Evolutionary conservation across 768 basidiomycete genomes (phyloP).

Genomic region (Mycena maculata): DNA sequence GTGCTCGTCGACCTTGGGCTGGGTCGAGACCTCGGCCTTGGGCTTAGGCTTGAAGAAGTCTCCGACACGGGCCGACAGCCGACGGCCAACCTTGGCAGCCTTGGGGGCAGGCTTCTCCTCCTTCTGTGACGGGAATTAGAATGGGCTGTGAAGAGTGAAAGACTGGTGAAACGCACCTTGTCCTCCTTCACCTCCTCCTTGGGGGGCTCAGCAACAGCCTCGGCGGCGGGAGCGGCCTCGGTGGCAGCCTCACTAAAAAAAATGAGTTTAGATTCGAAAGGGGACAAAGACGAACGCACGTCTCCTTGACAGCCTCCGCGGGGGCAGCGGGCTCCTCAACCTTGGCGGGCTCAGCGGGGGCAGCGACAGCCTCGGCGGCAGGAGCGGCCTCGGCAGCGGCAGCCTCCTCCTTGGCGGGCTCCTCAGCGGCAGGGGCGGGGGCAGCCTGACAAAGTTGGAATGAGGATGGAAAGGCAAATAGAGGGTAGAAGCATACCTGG

Average conservation of each 20-base stretch:
- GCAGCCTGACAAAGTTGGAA: constrained; percentile 41
- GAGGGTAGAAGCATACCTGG: constrained; percentile 55
- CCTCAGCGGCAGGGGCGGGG: constrained; percentile 51
- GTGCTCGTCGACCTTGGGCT: constrained; percentile 89
- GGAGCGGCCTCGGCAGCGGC: constrained; percentile 47
- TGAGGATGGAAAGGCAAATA: constrained; percentile 12
- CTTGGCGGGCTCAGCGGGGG: constrained; percentile 54
- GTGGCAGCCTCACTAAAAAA: constrained; percentile 55
- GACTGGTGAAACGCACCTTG: constrained; percentile 42
- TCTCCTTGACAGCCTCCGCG: constrained; percentile 77
- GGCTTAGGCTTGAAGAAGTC: constrained; percentile 85
- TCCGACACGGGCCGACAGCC: constrained; percentile 84
- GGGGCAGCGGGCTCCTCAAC: constrained; percentile 61
- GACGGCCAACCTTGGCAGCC: constrained; percentile 78
- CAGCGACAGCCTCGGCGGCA: constrained; percentile 32
- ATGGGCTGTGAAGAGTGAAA: background rate
- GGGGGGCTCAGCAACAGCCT: constrained; percentile 53
- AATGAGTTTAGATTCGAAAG: background rate
- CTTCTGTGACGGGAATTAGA: constrained; percentile 35
- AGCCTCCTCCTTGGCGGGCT: constrained; percentile 50
- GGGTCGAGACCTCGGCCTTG: constrained; percentile 70
- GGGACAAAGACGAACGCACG: constrained; percentile 55
- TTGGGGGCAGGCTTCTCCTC: constrained; percentile 62
- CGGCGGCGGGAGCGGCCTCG: constrained; percentile 50
- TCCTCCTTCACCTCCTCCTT: constrained; percentile 60